Percentiles rank a stretch among this genome's conserved stretches.
Evolutionary conservation across 306 rosid species (phyloP).

Genomic region (Lathyrus sativus): DNA sequence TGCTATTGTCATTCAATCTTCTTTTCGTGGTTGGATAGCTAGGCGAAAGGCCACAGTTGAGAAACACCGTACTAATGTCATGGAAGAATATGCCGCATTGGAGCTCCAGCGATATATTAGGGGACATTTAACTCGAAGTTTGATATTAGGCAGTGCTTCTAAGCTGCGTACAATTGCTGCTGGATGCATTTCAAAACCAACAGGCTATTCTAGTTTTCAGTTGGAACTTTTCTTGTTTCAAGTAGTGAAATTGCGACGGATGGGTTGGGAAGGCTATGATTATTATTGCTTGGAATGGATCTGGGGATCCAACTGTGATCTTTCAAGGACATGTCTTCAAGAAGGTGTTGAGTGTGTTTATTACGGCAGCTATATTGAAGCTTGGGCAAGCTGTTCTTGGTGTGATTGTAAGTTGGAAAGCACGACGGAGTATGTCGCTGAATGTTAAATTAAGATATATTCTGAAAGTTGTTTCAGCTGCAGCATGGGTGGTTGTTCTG

Average conservation of each 20-base stretch:
- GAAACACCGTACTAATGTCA: no score
- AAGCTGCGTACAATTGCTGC: slow-evolving; percentile 31
- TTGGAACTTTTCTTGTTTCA: slow-evolving; percentile 51
- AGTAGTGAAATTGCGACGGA: slow-evolving; percentile 70
- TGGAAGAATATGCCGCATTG: no score
- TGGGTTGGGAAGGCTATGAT: slow-evolving; percentile 99
- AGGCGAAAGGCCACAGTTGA: no score
- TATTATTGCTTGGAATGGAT: slow-evolving; percentile 89
- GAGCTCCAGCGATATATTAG: no score
- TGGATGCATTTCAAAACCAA: slow-evolving; percentile 40
- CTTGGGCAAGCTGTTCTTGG: slow-evolving; percentile 96
- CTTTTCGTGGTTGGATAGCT: no score
- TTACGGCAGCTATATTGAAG: slow-evolving; percentile 94
- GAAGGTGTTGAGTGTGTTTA: slow-evolving; percentile 90
- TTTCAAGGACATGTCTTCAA: slow-evolving; percentile 75
- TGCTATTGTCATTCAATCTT: no score
- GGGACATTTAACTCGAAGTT: no score
- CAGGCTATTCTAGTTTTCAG: slow-evolving; percentile 46
- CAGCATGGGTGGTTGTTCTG: slow-evolving; percentile 89
- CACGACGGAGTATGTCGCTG: slow-evolving; percentile 78
- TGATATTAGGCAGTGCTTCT: slow-evolving; percentile 56
- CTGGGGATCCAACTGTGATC: slow-evolving; percentile 75
- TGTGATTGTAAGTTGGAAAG: slow-evolving; percentile 91
- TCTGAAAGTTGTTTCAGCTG: slow-evolving; percentile 86
- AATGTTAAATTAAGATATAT: slow-evolving; percentile 83